Conservation (phyloP, 148 eudicot species). For the Polygonum maritimum region DNA sequence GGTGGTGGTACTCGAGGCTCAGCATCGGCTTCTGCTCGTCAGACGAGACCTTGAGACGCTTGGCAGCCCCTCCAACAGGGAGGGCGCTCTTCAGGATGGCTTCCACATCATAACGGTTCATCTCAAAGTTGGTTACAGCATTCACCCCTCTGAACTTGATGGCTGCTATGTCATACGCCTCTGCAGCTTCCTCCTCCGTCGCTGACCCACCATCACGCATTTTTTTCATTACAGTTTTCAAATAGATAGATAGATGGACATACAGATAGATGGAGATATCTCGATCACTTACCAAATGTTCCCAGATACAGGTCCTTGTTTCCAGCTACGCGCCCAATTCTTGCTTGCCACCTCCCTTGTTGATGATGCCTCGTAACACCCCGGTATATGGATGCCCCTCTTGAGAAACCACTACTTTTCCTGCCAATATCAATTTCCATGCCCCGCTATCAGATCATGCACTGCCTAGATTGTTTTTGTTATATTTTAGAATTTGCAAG, state of each 20-base stretch:
- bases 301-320: conserved; percentile 94
- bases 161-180: conserved; percentile 92
- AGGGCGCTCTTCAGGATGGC: conserved; percentile 76
- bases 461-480: background rate
- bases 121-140: conserved; percentile 92
- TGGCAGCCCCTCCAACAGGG: conserved; percentile 83
- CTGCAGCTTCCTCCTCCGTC: conserved; percentile 94
- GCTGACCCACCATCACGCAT: conserved; percentile 26
- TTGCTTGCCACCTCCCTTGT: conserved; percentile 99
- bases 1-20: conserved; percentile 23
- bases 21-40: conserved; percentile 40
- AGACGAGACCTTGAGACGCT: conserved; percentile 57
- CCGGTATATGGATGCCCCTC: conserved; percentile 95
- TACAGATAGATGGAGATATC: no score
- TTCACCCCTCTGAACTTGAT: conserved; percentile 65
- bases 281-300: conserved; percentile 56
- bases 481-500: background rate
- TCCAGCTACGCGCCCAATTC: conserved; percentile 98
- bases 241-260: no score
- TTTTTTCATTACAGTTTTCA: background rate
- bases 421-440: conserved; percentile 23
- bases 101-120: conserved; percentile 83
- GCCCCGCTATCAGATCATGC: background rate
- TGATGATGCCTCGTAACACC: conserved; percentile 99
- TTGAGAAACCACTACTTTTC: conserved; percentile 96